phyloP scores from a whole-genome alignment of 2,329 filamentous ascomycete genomes.

The Metarhizium rileyi region DNA sequence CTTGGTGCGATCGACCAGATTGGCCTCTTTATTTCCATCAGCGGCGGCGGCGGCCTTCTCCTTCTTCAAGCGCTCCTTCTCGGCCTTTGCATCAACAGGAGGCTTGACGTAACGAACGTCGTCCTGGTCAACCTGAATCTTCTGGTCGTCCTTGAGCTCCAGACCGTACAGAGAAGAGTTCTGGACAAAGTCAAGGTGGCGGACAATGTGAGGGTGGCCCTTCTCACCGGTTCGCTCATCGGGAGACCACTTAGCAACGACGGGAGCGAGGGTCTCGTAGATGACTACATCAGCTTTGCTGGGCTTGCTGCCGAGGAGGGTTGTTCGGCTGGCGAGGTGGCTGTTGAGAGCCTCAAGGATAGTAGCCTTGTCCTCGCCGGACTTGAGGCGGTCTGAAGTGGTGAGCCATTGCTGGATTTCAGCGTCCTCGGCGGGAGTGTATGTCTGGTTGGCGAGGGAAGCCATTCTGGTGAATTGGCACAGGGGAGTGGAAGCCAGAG shows the following conservation, averaged over 20 bases:
- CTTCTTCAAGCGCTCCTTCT: slow-evolving; percentile 95
- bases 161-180: slow-evolving; percentile 70
- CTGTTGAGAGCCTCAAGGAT: slow-evolving; percentile 74
- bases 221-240: slow-evolving; percentile 86
- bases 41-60: slow-evolving; percentile 70
- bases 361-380: slow-evolving; percentile 48
- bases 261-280: slow-evolving; percentile 67
- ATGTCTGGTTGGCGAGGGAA: slow-evolving; percentile 56
- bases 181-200: slow-evolving; percentile 89
- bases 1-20: slow-evolving; percentile 52
- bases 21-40: slow-evolving; percentile 23
- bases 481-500: slow-evolving; percentile 26
- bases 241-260: slow-evolving; percentile 68
- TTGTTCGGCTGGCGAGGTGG: slow-evolving; percentile 81
- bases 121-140: slow-evolving; percentile 67
- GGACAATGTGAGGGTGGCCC: slow-evolving; percentile 83
- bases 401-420: slow-evolving; percentile 87
- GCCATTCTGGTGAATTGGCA: slow-evolving; percentile 45
- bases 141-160: slow-evolving; percentile 59
- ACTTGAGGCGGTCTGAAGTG: slow-evolving; percentile 57
- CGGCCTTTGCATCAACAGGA: slow-evolving; percentile 80
- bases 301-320: slow-evolving; percentile 80
- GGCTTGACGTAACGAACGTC: slow-evolving; percentile 83
- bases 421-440: slow-evolving; percentile 69
- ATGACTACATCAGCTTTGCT: slow-evolving; percentile 78